Evolutionary conservation across 306 rosid genomes (phyloP).

Genomic region (Ziziphus jujuba): DNA sequence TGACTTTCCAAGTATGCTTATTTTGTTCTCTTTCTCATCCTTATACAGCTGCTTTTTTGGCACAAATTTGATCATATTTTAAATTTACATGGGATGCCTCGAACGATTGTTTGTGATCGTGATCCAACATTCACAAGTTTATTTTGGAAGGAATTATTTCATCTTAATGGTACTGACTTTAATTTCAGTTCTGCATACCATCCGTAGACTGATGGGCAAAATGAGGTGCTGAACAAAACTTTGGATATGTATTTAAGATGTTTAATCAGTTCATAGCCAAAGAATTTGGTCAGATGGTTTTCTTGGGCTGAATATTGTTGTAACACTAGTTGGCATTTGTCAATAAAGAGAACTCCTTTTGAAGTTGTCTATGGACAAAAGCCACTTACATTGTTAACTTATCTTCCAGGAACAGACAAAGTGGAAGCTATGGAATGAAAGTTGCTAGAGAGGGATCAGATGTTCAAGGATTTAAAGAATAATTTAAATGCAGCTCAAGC

Average conservation of each 20-base stretch:
- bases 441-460: neutral
- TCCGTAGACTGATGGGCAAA: slow-evolving; percentile 7
- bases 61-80: neutral
- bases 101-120: neutral
- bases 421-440: no score
- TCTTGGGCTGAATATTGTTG: slow-evolving; percentile 2
- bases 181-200: neutral
- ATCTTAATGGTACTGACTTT: neutral
- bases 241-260: slow-evolving; percentile 2
- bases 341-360: neutral
- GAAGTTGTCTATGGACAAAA: neutral
- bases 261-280: neutral
- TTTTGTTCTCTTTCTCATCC: slow-evolving; percentile 1
- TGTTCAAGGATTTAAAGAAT: neutral
- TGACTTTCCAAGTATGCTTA: neutral
- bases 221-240: neutral
- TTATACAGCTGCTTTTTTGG: neutral
- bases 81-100: neutral
- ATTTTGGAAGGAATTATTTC: neutral
- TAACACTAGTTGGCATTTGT: neutral
- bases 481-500: neutral
- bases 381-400: neutral
- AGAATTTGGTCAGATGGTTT: neutral
- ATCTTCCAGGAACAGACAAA: no score
- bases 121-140: neutral